Percentiles rank a stretch among this genome's conserved stretches.
These are phyloP conservation scores for Lasiodiplodia gonubiensis DNA, from an alignment of 2,329 filamentous ascomycete species.

Conservation along the genomic window DNA sequence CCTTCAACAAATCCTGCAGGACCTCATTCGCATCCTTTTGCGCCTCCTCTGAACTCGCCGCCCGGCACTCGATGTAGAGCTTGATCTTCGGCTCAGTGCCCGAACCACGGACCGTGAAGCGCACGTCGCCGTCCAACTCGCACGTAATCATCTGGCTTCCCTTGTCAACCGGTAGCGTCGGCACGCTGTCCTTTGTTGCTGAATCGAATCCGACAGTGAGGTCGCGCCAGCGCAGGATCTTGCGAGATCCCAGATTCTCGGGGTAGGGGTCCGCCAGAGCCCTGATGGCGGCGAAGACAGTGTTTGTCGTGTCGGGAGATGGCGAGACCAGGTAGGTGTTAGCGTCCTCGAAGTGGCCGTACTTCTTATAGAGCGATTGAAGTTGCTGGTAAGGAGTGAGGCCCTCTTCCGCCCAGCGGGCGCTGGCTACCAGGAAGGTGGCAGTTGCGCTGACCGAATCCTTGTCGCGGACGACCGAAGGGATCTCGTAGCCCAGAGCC, in stretches of 20 bases:
- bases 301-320: slow-evolving; percentile 56
- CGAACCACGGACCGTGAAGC: slow-evolving; percentile 66
- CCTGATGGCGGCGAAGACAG: slow-evolving; percentile 63
- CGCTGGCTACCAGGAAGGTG: slow-evolving; percentile 63
- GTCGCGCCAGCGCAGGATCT: slow-evolving; percentile 65
- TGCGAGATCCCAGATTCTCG: slow-evolving; percentile 56
- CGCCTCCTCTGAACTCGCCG: slow-evolving; percentile 49
- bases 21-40: slow-evolving; percentile 53
- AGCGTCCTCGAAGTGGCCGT: slow-evolving; percentile 66
- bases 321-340: slow-evolving; percentile 70
- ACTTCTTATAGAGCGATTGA: slow-evolving; percentile 61
- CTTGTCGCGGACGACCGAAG: slow-evolving; percentile 67
- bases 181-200: slow-evolving; percentile 56
- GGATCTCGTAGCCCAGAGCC: slow-evolving; percentile 71
- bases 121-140: slow-evolving; percentile 61
- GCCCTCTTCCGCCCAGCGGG: slow-evolving; percentile 57
- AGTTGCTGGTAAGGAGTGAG: slow-evolving; percentile 64
- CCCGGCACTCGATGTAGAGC: slow-evolving; percentile 59
- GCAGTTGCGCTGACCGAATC: slow-evolving; percentile 67
- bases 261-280: slow-evolving; percentile 49
- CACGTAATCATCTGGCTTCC: slow-evolving; percentile 69
- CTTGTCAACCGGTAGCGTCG: slow-evolving; percentile 61
- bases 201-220: slow-evolving; percentile 67
- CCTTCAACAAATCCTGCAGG: slow-evolving; percentile 51
- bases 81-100: slow-evolving; percentile 73